Evolutionary conservation across 768 basidiomycete species (phyloP), one percentile per base, ranked within the genome.

Genomic region (Panaeolus papilionaceus): DNA sequence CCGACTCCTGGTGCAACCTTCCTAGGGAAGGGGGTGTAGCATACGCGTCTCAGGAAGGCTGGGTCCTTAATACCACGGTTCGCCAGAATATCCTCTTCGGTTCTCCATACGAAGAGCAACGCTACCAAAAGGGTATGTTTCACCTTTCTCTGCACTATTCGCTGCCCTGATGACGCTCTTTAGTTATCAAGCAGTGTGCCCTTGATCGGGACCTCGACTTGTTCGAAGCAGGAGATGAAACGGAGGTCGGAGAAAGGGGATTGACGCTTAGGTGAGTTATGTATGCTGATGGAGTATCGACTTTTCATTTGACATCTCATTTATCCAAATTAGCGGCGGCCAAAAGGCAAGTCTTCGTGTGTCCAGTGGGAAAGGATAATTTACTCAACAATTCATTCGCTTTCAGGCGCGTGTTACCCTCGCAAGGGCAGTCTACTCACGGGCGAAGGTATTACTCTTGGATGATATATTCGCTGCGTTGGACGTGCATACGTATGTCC

Each of bases 381-480:
- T 23, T 11, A 44, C 44, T 16, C 14, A n/a, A 47, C 8, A 23
- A 23, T 23, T 23, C 23, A 23, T 23, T 23, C 23, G 23, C 23
- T 23, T 16, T 7, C 79, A 80, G 79, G 89, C 83, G 40, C 77
- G 82, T 10, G 70, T 83, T 10, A 80, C 80, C 2, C 75, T 84
- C 7, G 82, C 82, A 16, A 74, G 82, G 23, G 82, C 82, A 11
- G 71, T 83, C 0, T 83, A 84, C 64, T 83, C 82, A 3, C 76
- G 77, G 12, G 87, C 91, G 0, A 75, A 85, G 38, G 86, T 88
- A 26, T 72, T 94, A 4, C 78, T 94, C 8, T 77, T 93, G 61
- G 92, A 94, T 71, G 92, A 93, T 72, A 86, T 92, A 11, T 76
- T 89, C n/a, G 88, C 86, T 10, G 89, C 89, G 2, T 76, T 89